A percentile compares a stretch with the other conserved stretches of the same genome.
Conservation (phyloP, 768 basidiomycete species). For the Auricularia heimuer region DNA sequence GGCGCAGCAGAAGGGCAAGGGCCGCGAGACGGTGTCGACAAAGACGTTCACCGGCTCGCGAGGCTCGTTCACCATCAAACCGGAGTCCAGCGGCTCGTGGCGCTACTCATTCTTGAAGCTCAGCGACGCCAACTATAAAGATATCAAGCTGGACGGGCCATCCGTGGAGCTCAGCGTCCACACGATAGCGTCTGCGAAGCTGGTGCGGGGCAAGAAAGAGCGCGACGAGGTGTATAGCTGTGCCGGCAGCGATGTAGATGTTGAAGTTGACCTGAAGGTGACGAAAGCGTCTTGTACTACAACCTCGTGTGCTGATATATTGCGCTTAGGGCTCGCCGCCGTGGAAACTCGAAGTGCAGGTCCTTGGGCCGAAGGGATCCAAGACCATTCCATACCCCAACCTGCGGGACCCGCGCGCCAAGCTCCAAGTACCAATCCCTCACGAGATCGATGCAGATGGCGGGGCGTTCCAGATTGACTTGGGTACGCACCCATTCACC, state of each 20-base stretch:
- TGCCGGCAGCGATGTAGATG: conserved; percentile 60
- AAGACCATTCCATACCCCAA: conserved; percentile 46
- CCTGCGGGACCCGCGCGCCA: conserved; percentile 46
- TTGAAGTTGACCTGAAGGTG: conserved; percentile 76
- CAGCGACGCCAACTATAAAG: conserved; percentile 77
- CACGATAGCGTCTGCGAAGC: conserved; percentile 73
- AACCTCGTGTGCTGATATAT: conserved; percentile 2
- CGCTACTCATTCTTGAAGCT: conserved; percentile 70
- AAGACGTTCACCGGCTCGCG: conserved; percentile 48
- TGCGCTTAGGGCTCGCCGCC: conserved; percentile 69
- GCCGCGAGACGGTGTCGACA: conserved; percentile 44
- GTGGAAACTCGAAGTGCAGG: conserved; percentile 77
- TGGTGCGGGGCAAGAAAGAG: conserved; percentile 44
- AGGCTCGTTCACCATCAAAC: conserved; percentile 75
- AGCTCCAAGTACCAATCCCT: conserved; percentile 59
- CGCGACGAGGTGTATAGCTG: conserved; percentile 48
- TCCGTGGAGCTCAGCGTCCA: conserved; percentile 84
- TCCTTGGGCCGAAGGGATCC: conserved; percentile 62
- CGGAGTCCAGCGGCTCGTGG: conserved; percentile 84
- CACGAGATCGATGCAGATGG: conserved; percentile 53
- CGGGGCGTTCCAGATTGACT: conserved; percentile 69
- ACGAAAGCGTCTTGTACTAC: conserved; percentile 10
- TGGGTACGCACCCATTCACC: conserved; percentile 36
- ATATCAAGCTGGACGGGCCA: conserved; percentile 61
- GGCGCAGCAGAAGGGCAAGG: conserved; percentile 62